These are phyloP conservation scores for Dentipellis fragilis DNA, from an alignment of 768 basidiomycete species.

Conservation along the genomic window DNA sequence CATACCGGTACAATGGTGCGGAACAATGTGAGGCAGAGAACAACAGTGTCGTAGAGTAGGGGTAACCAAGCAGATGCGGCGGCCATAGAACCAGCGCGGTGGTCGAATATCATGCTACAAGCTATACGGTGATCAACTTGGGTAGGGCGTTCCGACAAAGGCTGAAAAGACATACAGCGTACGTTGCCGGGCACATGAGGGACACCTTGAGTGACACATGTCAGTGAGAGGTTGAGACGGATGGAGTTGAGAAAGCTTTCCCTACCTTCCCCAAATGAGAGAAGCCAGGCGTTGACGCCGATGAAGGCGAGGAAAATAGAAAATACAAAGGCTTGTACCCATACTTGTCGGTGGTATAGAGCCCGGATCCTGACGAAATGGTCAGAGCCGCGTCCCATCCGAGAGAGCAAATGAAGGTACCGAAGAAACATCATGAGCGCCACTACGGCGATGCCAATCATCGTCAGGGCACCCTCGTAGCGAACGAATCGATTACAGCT, in stretches of 20 bases:
- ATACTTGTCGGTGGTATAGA: slow-evolving; percentile 18
- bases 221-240: neutral
- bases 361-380: slow-evolving; percentile 19
- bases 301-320: slow-evolving; percentile 33
- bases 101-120: slow-evolving; percentile 30
- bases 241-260: neutral
- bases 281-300: slow-evolving; percentile 43
- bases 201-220: neutral
- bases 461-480: slow-evolving; percentile 33
- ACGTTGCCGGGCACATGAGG: neutral
- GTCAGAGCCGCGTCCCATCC: neutral
- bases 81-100: slow-evolving; percentile 13
- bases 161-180: neutral
- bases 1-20: slow-evolving; percentile 15
- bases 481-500: slow-evolving; percentile 21
- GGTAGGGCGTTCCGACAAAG: neutral
- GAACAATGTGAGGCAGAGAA: slow-evolving; percentile 24
- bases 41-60: slow-evolving; percentile 27
- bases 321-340: slow-evolving; percentile 18
- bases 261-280: slow-evolving; percentile 41
- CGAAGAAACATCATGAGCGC: slow-evolving; percentile 53
- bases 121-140: slow-evolving; percentile 18
- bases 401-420: slow-evolving; percentile 14
- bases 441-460: slow-evolving; percentile 41
- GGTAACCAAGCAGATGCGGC: slow-evolving; percentile 33